Evolutionary conservation across 768 basidiomycete species (phyloP).

Genomic region (Rhodotorula taiwanensis): DNA sequence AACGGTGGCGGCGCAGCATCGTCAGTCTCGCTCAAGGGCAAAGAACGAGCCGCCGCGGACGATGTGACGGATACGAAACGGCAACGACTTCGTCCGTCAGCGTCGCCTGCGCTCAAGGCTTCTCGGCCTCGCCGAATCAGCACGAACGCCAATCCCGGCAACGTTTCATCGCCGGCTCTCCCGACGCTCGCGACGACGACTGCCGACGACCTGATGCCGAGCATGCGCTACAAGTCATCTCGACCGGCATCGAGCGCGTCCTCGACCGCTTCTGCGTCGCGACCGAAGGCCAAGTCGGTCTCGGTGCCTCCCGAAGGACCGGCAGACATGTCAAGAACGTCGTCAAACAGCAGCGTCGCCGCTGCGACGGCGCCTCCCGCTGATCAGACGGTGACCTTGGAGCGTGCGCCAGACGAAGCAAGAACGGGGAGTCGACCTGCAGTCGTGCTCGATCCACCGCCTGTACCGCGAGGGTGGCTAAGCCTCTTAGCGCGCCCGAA

Average conservation of each 20-base stretch:
- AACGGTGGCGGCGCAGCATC: too few relatives aligned
- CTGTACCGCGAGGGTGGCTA: neutral
- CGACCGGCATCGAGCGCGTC: neutral
- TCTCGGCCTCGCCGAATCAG: neutral
- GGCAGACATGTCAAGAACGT: too few relatives aligned
- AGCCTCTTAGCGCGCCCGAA: conserved; percentile 2
- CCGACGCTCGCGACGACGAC: conserved; percentile 11
- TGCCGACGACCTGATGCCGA: conserved; percentile 9
- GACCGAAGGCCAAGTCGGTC: neutral
- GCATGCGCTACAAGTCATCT: conserved; percentile 4
- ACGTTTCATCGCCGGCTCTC: neutral
- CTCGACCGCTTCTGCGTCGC: neutral
- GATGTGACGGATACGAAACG: too few relatives aligned
- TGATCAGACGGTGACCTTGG: too few relatives aligned
- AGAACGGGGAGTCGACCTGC: too few relatives aligned
- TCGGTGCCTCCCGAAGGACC: too few relatives aligned
- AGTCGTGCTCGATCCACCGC: too few relatives aligned
- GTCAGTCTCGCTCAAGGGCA: too few relatives aligned
- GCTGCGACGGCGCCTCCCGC: too few relatives aligned
- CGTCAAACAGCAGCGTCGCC: too few relatives aligned
- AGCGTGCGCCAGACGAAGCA: too few relatives aligned
- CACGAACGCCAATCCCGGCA: neutral
- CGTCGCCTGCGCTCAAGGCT: neutral
- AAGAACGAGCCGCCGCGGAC: neutral
- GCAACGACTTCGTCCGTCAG: too few relatives aligned